Conservation (phyloP, 208 protist genomes). For the Zelonia costaricensis region DNA sequence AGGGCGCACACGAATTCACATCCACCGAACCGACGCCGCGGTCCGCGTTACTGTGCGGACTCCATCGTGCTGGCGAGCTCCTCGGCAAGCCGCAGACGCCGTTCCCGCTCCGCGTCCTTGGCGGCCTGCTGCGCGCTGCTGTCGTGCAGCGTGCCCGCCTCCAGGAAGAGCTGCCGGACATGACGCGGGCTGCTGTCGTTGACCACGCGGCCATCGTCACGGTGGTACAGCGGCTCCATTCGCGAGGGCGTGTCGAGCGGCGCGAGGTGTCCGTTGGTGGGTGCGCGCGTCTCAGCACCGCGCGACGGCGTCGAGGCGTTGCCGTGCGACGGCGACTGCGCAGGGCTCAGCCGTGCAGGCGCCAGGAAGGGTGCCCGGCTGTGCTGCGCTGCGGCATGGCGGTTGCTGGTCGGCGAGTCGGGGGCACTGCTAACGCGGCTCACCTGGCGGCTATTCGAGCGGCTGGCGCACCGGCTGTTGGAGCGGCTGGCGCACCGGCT, state of each 20-base stretch:
- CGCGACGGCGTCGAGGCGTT: not conserved
- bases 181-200: not conserved
- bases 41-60: not conserved
- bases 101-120: constrained; percentile 7
- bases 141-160: not conserved
- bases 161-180: not conserved
- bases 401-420: not conserved
- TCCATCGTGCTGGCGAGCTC: constrained; percentile 10
- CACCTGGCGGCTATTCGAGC: constrained; percentile 6
- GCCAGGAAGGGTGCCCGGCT: not conserved
- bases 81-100: constrained; percentile 5
- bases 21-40: no score
- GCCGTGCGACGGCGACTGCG: not conserved
- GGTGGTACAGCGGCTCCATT: not conserved
- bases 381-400: not conserved
- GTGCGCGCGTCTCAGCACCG: not conserved
- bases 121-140: not conserved
- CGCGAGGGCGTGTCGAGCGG: not conserved
- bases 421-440: not conserved
- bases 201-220: constrained; percentile 3
- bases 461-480: not conserved
- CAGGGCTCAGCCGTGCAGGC: not conserved
- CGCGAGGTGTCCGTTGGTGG: constrained; percentile 1
- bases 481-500: constrained; percentile 5
- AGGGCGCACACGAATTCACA: not conserved